Base-by-base conservation (phyloP, 176 grass and related monocot genomes). In the Eleusine indica region DNA sequence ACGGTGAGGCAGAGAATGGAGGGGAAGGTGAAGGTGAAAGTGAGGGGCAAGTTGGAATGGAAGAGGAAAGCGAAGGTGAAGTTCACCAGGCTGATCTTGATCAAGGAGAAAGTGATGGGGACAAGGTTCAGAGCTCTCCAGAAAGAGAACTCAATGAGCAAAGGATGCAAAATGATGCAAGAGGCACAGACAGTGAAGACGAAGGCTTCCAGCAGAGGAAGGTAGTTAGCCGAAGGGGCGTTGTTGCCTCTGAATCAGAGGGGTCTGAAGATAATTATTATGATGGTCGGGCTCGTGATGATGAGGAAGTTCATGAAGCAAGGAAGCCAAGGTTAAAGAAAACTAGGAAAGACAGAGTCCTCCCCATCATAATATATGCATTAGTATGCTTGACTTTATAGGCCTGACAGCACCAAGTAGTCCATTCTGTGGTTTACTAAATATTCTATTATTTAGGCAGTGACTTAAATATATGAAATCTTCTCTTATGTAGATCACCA, bases 51-150 rank as follows among this genome's bases (percentile, higher is more conserved):
- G 78, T 86, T 75, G 96, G 89, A 63, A 93, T 93, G 86, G 96
- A 94, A 85, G 91, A 88, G 29, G 93, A 94, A 90, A 98, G 93
- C 64, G 96, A 98, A 83, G 77, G 81, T 30, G 96, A 98, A 90
- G 85, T 77, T 72, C 83, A 95, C 65, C 85, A 75, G 76, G 82
- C 82, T 49, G 83, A 89, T 63, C 19, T 82, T 81, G 89, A 93
- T 64, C 88, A 85, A 72, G 95, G 80, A 81, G 91, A 98, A 74
- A 93, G 89, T 88, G 91, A 93, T 4, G 87, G 71, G 66, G 96
- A 90, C 76, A 95, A 92, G 57, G 82, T 81, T 56, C 92, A 94
- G 68, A 94, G 88, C 74, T 88, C 90, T 15, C 88, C 90, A 46
- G 91, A 93, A 91, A 93, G 93, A 90, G 88, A 92, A 84, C 62